Evolutionary conservation across 1,284 basidiomycete genomes (phyloP).

Genomic region (Chalciporus piperatoides): DNA sequence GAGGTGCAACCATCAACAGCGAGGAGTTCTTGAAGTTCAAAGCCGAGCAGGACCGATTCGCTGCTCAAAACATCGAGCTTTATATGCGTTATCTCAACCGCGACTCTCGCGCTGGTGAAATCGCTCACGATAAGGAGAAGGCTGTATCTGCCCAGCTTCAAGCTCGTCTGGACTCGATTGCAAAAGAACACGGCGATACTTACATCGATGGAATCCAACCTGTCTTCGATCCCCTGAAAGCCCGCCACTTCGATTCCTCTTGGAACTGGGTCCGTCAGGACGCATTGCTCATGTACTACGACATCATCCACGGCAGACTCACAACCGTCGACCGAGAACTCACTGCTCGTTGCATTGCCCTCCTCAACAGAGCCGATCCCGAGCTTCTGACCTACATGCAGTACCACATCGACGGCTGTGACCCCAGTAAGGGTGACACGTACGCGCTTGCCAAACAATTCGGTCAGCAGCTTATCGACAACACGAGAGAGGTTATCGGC

Average conservation of each 20-base stretch:
- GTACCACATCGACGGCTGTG: conserved; percentile 85
- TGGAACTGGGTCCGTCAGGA: conserved; percentile 99
- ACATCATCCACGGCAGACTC: conserved; percentile 93
- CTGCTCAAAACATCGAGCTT: conserved; percentile 89
- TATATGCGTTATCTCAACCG: conserved; percentile 95
- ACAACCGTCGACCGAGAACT: conserved; percentile 93
- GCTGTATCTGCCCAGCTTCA: conserved; percentile 71
- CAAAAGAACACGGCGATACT: conserved; percentile 85
- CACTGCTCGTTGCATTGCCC: conserved; percentile 94
- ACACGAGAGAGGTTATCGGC: conserved; percentile 83
- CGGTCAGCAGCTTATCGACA: conserved; percentile 93
- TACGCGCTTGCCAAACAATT: conserved; percentile 96
- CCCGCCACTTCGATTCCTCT: conserved; percentile 95
- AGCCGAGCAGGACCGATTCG: conserved; percentile 88
- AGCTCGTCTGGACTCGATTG: conserved; percentile 83
- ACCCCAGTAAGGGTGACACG: conserved; percentile 82
- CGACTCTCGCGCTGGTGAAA: conserved; percentile 89
- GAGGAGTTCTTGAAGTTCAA: conserved; percentile 98
- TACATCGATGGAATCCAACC: conserved; percentile 97
- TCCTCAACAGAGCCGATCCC: conserved; percentile 96
- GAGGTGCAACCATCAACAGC: conserved; percentile 90
- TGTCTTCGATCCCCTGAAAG: conserved; percentile 91
- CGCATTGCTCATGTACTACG: conserved; percentile 93
- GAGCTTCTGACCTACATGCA: conserved; percentile 93
- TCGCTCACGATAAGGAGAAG: conserved; percentile 86